phyloP scores from a whole-genome alignment of 2,329 filamentous ascomycete genomes.

The Colletotrichum sublineola region DNA sequence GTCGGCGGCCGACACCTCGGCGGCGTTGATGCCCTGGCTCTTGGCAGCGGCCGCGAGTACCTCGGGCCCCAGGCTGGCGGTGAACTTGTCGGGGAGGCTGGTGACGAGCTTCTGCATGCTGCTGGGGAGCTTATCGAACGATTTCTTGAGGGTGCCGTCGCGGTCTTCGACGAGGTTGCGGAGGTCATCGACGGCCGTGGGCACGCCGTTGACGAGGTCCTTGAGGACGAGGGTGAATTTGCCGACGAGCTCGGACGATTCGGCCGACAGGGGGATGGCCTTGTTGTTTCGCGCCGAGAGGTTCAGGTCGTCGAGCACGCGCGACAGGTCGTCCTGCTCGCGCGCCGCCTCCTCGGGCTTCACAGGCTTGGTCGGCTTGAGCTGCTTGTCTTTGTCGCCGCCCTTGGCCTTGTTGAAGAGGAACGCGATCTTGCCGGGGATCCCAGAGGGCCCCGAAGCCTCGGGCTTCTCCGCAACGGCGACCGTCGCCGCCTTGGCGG shows the following conservation, averaged over 20 bases:
- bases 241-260: conserved; percentile 84
- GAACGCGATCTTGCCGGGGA: conserved; percentile 50
- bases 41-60: conserved; percentile 83
- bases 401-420: conserved; percentile 51
- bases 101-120: conserved; percentile 90
- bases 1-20: conserved; percentile 61
- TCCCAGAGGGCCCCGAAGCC: conserved; percentile 43
- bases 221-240: conserved; percentile 92
- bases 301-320: conserved; percentile 86
- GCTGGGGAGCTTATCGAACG: conserved; percentile 77
- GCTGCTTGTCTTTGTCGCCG: conserved; percentile 56
- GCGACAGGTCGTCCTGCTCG: conserved; percentile 79
- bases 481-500: conserved; percentile 46
- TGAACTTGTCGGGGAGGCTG: conserved; percentile 85
- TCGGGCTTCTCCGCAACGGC: conserved; percentile 48
- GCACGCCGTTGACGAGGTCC: conserved; percentile 91
- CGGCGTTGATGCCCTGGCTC: conserved; percentile 74
- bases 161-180: conserved; percentile 71
- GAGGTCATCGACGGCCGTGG: conserved; percentile 94
- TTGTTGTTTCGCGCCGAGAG: conserved; percentile 87
- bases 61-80: conserved; percentile 81
- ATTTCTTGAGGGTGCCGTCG: conserved; percentile 70
- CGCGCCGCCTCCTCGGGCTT: conserved; percentile 57
- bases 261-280: conserved; percentile 85
- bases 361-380: conserved; percentile 51